phyloP scores from a whole-genome alignment of 306 rosid species.

The Fragaria nilgerrensis region DNA sequence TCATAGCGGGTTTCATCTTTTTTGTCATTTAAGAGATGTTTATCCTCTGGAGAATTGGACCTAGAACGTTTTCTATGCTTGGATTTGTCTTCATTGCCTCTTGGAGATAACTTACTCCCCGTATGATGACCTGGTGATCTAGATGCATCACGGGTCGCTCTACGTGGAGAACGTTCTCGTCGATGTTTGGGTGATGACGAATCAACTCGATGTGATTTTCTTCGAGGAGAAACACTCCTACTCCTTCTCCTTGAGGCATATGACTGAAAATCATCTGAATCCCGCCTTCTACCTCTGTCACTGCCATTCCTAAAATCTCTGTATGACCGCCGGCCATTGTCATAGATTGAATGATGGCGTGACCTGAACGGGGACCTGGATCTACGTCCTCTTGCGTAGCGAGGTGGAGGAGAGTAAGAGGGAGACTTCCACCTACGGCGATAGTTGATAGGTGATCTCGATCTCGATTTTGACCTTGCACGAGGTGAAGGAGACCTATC shows the following conservation, averaged over 20 bases:
- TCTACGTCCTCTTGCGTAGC: slow-evolving; percentile 50
- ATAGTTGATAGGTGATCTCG: slow-evolving; percentile 77
- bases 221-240: slow-evolving; percentile 68
- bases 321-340: slow-evolving; percentile 51
- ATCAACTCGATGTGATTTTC: slow-evolving; percentile 54
- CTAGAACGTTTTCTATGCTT: slow-evolving; percentile 71
- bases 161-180: slow-evolving; percentile 59
- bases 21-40: slow-evolving; percentile 39
- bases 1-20: slow-evolving; percentile 44
- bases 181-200: slow-evolving; percentile 67
- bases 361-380: slow-evolving; percentile 82
- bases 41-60: slow-evolving; percentile 65
- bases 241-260: slow-evolving; percentile 65
- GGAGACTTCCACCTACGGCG: slow-evolving; percentile 75
- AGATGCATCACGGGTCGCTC: slow-evolving; percentile 54
- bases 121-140: slow-evolving; percentile 60
- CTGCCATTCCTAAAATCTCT: slow-evolving; percentile 61
- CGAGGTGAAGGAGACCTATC: slow-evolving; percentile 75
- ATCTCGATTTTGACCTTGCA: slow-evolving; percentile 66
- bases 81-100: slow-evolving; percentile 52
- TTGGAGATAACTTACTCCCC: slow-evolving; percentile 70
- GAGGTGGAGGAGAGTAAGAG: slow-evolving; percentile 78
- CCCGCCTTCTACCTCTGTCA: slow-evolving; percentile 71
- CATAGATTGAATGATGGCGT: slow-evolving; percentile 53
- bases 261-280: slow-evolving; percentile 50